These are phyloP conservation scores for Neurospora cerealis DNA, from an alignment of 495 filamentous ascomycete genomes.

Conservation along the genomic window DNA sequence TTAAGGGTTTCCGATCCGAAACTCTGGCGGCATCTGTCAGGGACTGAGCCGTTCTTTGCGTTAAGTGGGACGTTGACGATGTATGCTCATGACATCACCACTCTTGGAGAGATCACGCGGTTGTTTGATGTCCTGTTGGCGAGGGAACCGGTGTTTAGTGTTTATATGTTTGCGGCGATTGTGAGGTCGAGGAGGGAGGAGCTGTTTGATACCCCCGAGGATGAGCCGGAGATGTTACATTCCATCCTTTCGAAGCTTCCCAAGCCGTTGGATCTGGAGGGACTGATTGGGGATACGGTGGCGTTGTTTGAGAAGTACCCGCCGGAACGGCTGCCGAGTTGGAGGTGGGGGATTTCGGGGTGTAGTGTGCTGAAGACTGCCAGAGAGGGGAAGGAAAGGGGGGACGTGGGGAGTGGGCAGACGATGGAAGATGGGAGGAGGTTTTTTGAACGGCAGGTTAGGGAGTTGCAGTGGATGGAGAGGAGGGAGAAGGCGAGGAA, in stretches of 20 bases:
- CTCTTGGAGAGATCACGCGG: conserved; percentile 76
- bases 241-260: conserved; percentile 82
- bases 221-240: conserved; percentile 93
- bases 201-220: conserved; percentile 65
- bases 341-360: conserved; percentile 54
- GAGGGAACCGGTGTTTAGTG: conserved; percentile 67
- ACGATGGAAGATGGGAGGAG: conserved; percentile 11
- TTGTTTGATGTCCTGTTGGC: conserved; percentile 88
- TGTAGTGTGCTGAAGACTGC: conserved; percentile 82
- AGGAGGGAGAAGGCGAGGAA: conserved; percentile 40
- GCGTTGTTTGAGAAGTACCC: conserved; percentile 55
- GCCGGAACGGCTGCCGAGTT: conserved; percentile 62
- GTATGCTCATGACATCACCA: conserved; percentile 91
- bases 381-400: conserved; percentile 20
- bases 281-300: conserved; percentile 54
- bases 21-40: conserved; percentile 61
- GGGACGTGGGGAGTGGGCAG: not conserved
- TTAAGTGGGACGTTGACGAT: conserved; percentile 82
- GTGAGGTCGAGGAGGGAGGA: conserved; percentile 70
- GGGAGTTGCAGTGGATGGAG: conserved; percentile 55
- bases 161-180: conserved; percentile 89
- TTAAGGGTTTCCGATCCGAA: conserved; percentile 55
- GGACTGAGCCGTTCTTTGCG: conserved; percentile 83
- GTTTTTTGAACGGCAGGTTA: conserved; percentile 59
- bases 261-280: conserved; percentile 71